Conservation (phyloP, 768 basidiomycete genomes). For the Pleurotus salmoneostramineus region DNA sequence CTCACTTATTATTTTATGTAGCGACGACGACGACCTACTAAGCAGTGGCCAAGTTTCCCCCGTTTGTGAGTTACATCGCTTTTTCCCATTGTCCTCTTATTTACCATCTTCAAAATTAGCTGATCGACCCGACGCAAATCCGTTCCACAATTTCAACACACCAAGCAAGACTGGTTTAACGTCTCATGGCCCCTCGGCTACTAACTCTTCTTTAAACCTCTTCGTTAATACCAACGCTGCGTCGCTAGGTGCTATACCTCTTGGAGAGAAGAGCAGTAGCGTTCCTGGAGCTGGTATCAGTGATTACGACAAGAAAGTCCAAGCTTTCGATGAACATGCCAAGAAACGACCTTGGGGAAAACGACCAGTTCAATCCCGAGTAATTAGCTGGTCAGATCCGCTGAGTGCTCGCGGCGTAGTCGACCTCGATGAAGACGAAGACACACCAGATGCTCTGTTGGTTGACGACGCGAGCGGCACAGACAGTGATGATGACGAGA, state of each 20-base stretch:
- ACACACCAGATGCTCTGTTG: not conserved
- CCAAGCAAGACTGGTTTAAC: constrained; percentile 2
- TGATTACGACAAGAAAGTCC: constrained; percentile 32
- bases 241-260: constrained; percentile 6
- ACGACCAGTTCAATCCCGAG: constrained; percentile 31
- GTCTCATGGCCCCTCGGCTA: constrained; percentile 12
- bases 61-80: constrained; percentile 39
- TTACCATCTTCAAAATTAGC: not conserved
- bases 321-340: constrained; percentile 28
- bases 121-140: constrained; percentile 16
- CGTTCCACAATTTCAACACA: constrained; percentile 13
- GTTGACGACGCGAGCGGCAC: not conserved
- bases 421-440: not conserved
- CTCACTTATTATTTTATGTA: not conserved
- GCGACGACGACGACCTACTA: constrained; percentile 62
- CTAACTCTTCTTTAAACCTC: constrained; percentile 14
- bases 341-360: constrained; percentile 32
- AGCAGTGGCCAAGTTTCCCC: constrained; percentile 81
- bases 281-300: not conserved
- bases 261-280: not conserved
- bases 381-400: constrained; percentile 39
- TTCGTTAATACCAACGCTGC: constrained; percentile 11
- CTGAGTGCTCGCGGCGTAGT: constrained; percentile 14
- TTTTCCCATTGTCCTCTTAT: not conserved
- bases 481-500: constrained; percentile 2